Evolutionary conservation across 2,329 filamentous ascomycete genomes (phyloP).

Genomic region (Macrophomina phaseolina): DNA sequence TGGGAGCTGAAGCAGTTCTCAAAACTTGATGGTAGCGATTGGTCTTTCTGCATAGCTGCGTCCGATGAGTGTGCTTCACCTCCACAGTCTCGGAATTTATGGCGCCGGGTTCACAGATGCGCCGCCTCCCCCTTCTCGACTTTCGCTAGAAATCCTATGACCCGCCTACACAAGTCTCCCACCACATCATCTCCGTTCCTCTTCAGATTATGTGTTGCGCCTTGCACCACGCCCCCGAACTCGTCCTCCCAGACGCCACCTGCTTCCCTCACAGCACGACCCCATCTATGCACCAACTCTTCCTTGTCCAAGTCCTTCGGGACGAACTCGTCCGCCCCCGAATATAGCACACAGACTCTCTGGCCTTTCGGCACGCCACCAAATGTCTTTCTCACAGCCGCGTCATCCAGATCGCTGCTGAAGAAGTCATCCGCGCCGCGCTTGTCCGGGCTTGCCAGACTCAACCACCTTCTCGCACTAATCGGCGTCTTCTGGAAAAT

Average conservation of each 20-base stretch:
- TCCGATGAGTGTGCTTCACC: too few species aligned
- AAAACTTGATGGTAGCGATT: too few species aligned
- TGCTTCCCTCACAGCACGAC: conserved; percentile 48
- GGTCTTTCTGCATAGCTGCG: too few species aligned
- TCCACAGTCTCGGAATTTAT: too few species aligned
- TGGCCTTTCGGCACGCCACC: conserved; percentile 56
- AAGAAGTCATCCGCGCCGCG: conserved; percentile 86
- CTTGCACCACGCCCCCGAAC: conserved; percentile 55
- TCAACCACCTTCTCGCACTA: conserved; percentile 64
- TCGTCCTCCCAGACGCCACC: conserved; percentile 56
- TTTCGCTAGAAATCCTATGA: conserved; percentile 55
- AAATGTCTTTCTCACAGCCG: conserved; percentile 68
- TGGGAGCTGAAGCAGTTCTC: too few species aligned
- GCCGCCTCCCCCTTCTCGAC: not conserved
- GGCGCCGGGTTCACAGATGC: not conserved
- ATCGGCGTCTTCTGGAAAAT: conserved; percentile 50
- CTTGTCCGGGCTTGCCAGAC: conserved; percentile 60
- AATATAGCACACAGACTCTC: conserved; percentile 68
- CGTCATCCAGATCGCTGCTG: conserved; percentile 73
- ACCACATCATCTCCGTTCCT: conserved; percentile 55
- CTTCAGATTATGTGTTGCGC: conserved; percentile 59
- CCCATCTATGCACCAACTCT: conserved; percentile 64
- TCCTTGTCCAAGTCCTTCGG: conserved; percentile 63
- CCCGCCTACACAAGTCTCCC: conserved; percentile 56
- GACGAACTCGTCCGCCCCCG: conserved; percentile 70